Evolutionary conservation across 768 basidiomycete genomes (phyloP), one percentile per base, ranked within the genome.

Genomic region (Termitomyces sp.): DNA sequence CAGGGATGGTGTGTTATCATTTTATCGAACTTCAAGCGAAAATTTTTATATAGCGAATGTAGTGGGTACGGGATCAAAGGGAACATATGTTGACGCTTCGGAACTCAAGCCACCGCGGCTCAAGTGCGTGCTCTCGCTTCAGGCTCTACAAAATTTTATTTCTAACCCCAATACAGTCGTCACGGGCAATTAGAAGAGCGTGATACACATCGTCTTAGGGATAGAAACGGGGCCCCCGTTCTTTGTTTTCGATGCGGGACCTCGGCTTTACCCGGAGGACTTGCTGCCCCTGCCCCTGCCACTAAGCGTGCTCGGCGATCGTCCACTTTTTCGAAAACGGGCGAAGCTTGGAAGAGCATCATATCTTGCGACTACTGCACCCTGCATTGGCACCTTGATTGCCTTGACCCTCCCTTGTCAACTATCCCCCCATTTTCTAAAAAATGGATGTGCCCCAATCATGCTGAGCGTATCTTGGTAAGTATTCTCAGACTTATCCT

Each of bases 381-480:
- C 60, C 82, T 96, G 45, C 91, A 95, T 70, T 99, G 96, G 91
- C 97, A 99, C 68, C 82, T 98, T 56, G 97, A 98, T 70, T 99
- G 97, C 65, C 78, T 98, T 30, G 89, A 93, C 65, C 97, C 96
- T 16, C 97, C 97, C 8, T 75, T 96, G 58, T 77, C 88, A 24
- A 81, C 81, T 40, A 87, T 98, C 82, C 97, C 97, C 3, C 81
- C 89, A 13, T 85, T 88, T 57, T 85, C 85, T 63, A 91, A 87
- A 78, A 97, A 95, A 71, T 99, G 96, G 95, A 97, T 96, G 95
- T 99, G 97, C 71, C 97, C 97, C 8, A 93, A 96, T 67, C 97
- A 99, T 68, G 87, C 86, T n/a, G 95, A 97, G 63, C 85, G 86
- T 57, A 81, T 87, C 53, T 71, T 91, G 59, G 95, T 96, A 69